A percentile compares a stretch with the other conserved stretches of the same genome.
phyloP scores from a whole-genome alignment of 2,329 filamentous ascomycete genomes.

The Colletotrichum filicis region DNA sequence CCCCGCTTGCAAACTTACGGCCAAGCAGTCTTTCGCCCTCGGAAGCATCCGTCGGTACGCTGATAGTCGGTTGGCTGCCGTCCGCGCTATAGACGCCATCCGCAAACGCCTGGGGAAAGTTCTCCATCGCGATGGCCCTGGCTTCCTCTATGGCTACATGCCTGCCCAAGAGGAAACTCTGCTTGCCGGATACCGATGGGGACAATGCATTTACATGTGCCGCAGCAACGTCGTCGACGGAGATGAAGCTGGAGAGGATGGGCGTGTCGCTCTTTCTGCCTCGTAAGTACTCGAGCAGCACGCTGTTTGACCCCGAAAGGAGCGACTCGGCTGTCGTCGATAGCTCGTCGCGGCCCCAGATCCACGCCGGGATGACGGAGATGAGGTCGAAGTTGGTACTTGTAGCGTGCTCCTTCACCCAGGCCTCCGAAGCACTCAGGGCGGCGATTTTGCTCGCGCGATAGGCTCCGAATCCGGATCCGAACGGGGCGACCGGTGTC shows the following conservation, averaged over 20 bases:
- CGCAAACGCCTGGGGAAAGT: conserved; percentile 13
- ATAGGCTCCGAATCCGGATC: conserved; percentile 45
- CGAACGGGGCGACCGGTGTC: conserved; percentile 40
- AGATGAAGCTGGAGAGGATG: conserved; percentile 43
- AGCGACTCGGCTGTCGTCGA: conserved; percentile 41
- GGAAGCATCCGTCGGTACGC: conserved; percentile 37
- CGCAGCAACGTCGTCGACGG: conserved; percentile 49
- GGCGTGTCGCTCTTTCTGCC: conserved; percentile 39
- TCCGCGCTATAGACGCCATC: not conserved
- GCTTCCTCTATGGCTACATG: conserved; percentile 11
- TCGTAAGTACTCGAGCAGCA: conserved; percentile 45
- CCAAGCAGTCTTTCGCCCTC: conserved; percentile 46
- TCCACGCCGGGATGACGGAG: conserved; percentile 48
- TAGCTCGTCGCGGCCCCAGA: conserved; percentile 48
- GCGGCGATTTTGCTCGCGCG: conserved; percentile 47
- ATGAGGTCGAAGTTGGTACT: conserved; percentile 48
- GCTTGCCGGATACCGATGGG: conserved; percentile 41
- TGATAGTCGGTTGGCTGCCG: not conserved
- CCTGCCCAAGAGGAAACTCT: conserved; percentile 20
- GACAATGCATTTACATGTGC: conserved; percentile 50
- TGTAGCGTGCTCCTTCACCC: conserved; percentile 44
- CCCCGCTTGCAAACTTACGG: conserved; percentile 44
- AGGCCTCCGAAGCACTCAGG: conserved; percentile 45
- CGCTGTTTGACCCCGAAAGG: conserved; percentile 43
- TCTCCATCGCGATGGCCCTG: not conserved